Evolutionary conservation across 441 rosid genomes (phyloP).

Genomic region (Theobroma grandiflorum): DNA sequence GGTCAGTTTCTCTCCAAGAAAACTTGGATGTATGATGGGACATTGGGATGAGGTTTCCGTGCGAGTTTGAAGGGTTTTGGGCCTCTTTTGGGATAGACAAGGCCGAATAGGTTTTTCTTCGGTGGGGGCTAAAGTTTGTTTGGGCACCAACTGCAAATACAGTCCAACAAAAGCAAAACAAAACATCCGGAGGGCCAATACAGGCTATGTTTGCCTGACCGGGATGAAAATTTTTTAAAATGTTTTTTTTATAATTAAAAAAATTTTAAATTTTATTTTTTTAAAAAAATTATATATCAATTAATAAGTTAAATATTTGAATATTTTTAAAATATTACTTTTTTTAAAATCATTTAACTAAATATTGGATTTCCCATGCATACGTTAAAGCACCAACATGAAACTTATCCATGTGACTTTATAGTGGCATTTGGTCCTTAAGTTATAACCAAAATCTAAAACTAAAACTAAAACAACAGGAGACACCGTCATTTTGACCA

Average conservation of each 20-base stretch:
- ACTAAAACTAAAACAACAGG: background rate
- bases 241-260: too few relatives aligned
- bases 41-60: background rate
- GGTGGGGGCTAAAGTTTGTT: background rate
- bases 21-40: too few relatives aligned
- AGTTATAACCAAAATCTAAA: background rate
- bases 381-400: background rate
- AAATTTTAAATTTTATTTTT: too few relatives aligned
- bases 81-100: background rate
- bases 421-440: background rate
- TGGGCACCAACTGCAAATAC: background rate
- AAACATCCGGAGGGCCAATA: background rate
- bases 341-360: too few relatives aligned
- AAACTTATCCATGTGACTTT: background rate
- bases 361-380: too few relatives aligned
- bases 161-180: background rate
- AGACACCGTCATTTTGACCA: background rate
- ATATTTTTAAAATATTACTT: too few relatives aligned
- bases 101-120: background rate
- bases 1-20: background rate
- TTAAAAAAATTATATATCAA: too few relatives aligned
- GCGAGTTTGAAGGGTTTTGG: background rate
- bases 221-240: too few relatives aligned
- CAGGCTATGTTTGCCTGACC: too few relatives aligned
- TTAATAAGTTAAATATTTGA: too few relatives aligned